Evolutionary conservation across 352 stramenopile species (phyloP).

Genomic region (Phytophthora hybrid): DNA sequence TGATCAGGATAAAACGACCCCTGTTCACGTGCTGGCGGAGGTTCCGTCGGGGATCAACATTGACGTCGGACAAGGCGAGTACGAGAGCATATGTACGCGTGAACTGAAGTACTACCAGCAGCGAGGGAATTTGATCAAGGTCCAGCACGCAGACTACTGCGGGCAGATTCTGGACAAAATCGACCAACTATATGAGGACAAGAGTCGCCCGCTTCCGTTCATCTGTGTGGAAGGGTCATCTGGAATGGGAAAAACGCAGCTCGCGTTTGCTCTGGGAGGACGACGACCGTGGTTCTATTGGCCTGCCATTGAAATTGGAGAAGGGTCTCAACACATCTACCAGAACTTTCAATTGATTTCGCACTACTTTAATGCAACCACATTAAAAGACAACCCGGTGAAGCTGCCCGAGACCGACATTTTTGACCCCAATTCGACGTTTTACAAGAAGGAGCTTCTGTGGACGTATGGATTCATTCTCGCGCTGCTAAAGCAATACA

Average conservation of each 20-base stretch:
- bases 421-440: background rate
- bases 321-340: background rate
- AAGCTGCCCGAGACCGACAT: background rate
- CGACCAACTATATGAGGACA: background rate
- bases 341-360: slow-evolving; percentile 4
- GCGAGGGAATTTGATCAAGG: background rate
- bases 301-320: background rate
- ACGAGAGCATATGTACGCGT: too few relatives aligned
- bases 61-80: too few relatives aligned
- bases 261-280: slow-evolving; percentile 21
- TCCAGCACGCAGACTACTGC: background rate
- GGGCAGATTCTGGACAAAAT: slow-evolving; percentile 14
- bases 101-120: slow-evolving; percentile 2
- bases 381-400: background rate
- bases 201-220: background rate
- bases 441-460: background rate
- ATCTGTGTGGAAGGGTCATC: slow-evolving; percentile 19
- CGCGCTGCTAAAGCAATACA: slow-evolving; percentile 5
- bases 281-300: slow-evolving; percentile 18
- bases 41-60: too few relatives aligned
- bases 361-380: background rate
- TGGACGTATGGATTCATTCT: slow-evolving; percentile 22
- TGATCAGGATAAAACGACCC: too few relatives aligned
- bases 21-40: too few relatives aligned
- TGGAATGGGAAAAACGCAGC: slow-evolving; percentile 23